Evolutionary conservation across 768 basidiomycete species (phyloP).

Genomic region (Cystoderma amianthinum): DNA sequence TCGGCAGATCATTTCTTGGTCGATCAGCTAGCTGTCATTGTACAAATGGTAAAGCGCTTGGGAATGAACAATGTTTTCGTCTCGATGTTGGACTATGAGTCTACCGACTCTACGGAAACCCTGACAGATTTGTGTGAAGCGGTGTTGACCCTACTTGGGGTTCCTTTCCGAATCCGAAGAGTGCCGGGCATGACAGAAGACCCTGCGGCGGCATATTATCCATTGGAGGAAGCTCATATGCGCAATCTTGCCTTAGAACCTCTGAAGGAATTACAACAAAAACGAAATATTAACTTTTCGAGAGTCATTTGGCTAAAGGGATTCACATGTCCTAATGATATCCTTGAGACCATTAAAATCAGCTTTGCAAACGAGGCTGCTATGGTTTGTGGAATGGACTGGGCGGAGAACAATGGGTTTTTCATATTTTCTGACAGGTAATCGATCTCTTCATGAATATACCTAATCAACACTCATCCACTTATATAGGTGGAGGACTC

Average conservation of each 20-base stretch:
- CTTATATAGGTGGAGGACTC: slow-evolving; percentile 78
- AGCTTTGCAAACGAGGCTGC: slow-evolving; percentile 88
- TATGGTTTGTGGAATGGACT: slow-evolving; percentile 99
- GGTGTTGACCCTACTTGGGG: slow-evolving; percentile 86
- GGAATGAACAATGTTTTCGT: slow-evolving; percentile 91
- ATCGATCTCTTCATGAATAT: slow-evolving; percentile 1
- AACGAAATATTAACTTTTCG: slow-evolving; percentile 75
- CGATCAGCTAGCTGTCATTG: slow-evolving; percentile 96
- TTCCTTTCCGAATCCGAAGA: slow-evolving; percentile 89
- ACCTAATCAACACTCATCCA: too few species aligned
- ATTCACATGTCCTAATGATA: slow-evolving; percentile 98
- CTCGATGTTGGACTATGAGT: slow-evolving; percentile 96
- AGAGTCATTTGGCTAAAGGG: slow-evolving; percentile 98
- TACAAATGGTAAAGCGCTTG: slow-evolving; percentile 88
- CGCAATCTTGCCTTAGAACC: slow-evolving; percentile 92
- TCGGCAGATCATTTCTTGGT: slow-evolving; percentile 99
- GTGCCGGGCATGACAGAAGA: slow-evolving; percentile 92
- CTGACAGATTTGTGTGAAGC: slow-evolving; percentile 93
- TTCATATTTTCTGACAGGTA: slow-evolving; percentile 98
- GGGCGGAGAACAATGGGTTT: slow-evolving; percentile 96
- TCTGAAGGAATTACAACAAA: slow-evolving; percentile 70
- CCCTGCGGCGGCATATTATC: slow-evolving; percentile 87
- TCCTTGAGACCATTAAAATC: slow-evolving; percentile 91
- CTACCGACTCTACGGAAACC: slow-evolving; percentile 91
- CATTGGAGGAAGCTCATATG: slow-evolving; percentile 90